Percentiles rank a stretch among this genome's conserved stretches.
Evolutionary conservation across 306 rosid species (phyloP).

Genomic region (Quercus rubra): DNA sequence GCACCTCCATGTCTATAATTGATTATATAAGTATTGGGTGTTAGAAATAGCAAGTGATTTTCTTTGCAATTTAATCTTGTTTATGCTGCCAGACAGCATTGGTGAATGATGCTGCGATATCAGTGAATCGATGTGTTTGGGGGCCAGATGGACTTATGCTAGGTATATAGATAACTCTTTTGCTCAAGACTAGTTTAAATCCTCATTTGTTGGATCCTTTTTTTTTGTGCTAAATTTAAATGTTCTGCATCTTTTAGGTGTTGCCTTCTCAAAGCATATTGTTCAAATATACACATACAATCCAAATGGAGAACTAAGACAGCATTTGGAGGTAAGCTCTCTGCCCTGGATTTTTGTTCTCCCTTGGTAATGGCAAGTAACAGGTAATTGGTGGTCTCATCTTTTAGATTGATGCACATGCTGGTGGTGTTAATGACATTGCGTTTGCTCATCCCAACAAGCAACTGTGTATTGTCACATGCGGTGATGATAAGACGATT

Average conservation of each 20-base stretch:
- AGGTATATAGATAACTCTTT: constrained; percentile 22
- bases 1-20: background rate
- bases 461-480: constrained; percentile 38
- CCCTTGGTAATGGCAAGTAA: background rate
- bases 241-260: constrained; percentile 23
- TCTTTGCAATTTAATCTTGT: constrained; percentile 1
- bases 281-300: constrained; percentile 36
- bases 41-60: constrained; percentile 4
- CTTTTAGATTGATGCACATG: constrained; percentile 42
- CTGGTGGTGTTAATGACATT: constrained; percentile 47
- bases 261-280: constrained; percentile 43
- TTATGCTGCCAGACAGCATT: constrained; percentile 28
- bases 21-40: background rate
- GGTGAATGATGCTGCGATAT: constrained; percentile 37
- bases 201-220: background rate
- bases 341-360: background rate
- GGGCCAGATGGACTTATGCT: constrained; percentile 43
- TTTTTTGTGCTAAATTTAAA: background rate
- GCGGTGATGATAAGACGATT: constrained; percentile 45
- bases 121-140: constrained; percentile 51
- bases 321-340: constrained; percentile 36
- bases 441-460: constrained; percentile 47
- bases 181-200: background rate
- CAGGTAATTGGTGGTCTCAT: constrained; percentile 12
- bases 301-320: constrained; percentile 43